Percentiles rank a stretch among this genome's conserved stretches.
These are phyloP conservation scores for Themeda triandra DNA, from an alignment of 176 grass and related monocot genomes.

Conservation along the genomic window DNA sequence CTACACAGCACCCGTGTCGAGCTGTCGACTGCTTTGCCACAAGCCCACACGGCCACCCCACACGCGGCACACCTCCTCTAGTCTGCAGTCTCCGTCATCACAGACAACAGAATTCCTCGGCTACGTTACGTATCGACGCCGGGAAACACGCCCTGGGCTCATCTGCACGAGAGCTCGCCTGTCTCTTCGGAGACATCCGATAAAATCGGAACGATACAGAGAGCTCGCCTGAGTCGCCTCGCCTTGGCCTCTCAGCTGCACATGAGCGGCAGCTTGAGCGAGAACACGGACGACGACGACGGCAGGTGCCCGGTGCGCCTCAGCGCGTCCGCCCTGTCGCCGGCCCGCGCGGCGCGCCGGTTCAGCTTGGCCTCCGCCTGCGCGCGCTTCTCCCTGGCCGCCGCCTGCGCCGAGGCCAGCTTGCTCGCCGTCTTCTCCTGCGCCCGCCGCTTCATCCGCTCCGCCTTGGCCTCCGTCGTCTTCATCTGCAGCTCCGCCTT, in stretches of 20 bases:
- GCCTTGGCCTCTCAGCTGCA: slow-evolving; percentile 19
- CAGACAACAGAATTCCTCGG: background rate
- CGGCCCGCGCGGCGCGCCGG: slow-evolving; percentile 32
- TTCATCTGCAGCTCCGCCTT: slow-evolving; percentile 78
- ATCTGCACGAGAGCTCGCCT: too few relatives aligned
- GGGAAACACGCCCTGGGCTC: background rate
- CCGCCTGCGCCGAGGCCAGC: slow-evolving; percentile 45
- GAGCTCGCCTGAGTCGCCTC: too few relatives aligned
- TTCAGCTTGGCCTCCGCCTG: slow-evolving; percentile 59
- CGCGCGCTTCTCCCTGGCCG: slow-evolving; percentile 51
- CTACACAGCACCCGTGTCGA: background rate
- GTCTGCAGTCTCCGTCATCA: background rate
- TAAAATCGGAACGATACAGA: too few relatives aligned
- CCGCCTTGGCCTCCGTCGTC: slow-evolving; percentile 70
- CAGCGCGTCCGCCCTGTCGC: slow-evolving; percentile 36
- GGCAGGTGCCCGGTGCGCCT: slow-evolving; percentile 36
- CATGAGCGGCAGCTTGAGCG: slow-evolving; percentile 64
- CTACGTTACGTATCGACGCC: background rate
- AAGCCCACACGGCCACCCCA: too few relatives aligned
- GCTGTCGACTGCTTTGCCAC: background rate
- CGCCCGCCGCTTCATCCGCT: slow-evolving; percentile 62
- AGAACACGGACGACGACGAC: slow-evolving; percentile 51
- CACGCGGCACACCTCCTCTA: background rate
- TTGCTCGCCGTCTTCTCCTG: slow-evolving; percentile 69
- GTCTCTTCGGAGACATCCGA: too few relatives aligned